Base-by-base conservation (phyloP, 2,329 filamentous ascomycete species). In the Onygenales sp. region DNA sequence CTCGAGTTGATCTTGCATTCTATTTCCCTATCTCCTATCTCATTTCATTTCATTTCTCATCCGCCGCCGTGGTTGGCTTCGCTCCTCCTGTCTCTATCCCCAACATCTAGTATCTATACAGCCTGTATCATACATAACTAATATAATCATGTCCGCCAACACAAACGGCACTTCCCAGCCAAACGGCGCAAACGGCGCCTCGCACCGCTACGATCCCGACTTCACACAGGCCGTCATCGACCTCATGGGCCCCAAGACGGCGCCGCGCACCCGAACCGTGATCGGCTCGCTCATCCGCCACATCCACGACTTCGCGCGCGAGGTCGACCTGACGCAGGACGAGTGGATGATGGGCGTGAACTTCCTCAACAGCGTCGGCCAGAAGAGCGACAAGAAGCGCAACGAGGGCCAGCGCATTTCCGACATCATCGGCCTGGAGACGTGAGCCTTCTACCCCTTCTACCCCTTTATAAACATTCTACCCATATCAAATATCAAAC, bases 301-400 rank as follows among this genome's bases (percentile, higher is more conserved):
- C 72, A 76, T 91, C 54, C 87, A 91, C 74, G 85, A 89, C 71
- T 90, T 90, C 67, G 80, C 82, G 53, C 82, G 87, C 54, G 87
- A 91, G 65, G 81, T 87, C 58, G 85, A 90, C 71, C 80, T 91
- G 50, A 88, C 83, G 14, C 77, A 82, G 34, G 86, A 87, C 52
- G 87, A 91, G 71, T 90, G 86, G 86, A 80, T 88, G 70, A 70
- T 81, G 6, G 87, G 86, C 52, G 85, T 90, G 52, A 77, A 85
- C 63, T 89, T 86, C 66, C 73, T 90, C 72, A 90, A 90, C 74
- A 78, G 81, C 45, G 80, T 88, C 57, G 86, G 87, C 56, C 82
- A 87, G 69, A 80, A 82, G 60, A 85, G 79, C 58, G 78, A 78
- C 52, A 78, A 79, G 65, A 85, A 81, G 61, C 77, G 87, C 54